Evolutionary conservation across 176 grass and related monocot species (phyloP), one percentile per base, ranked within the genome.

Genomic region (Phoenix dactylifera): DNA sequence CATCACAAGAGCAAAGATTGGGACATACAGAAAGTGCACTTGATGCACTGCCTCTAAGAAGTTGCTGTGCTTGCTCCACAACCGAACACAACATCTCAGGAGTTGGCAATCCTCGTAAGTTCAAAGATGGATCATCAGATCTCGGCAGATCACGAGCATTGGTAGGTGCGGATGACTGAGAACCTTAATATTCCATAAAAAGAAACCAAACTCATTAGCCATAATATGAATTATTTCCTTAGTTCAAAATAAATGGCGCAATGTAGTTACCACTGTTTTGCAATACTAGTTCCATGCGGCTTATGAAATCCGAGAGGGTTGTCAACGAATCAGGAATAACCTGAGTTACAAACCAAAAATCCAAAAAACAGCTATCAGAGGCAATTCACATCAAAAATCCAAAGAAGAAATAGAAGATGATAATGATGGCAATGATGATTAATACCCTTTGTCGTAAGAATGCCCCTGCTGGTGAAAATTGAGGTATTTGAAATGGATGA

Each of bases 271-370:
- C 81, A 70, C 78, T 80, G 53, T 74, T 91, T 76, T 72, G 86
- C 69, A 97, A 63, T 39, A 75, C 76, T 68, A 66, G 66, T 9
- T 88, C 87, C 84, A 97, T 80, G 25, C 61, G 83, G 60, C 82
- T 77, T 25, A 91, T 85, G 65, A 88, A 97, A 71, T 83, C 92
- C 15, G 60, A 70, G 53, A 91, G 77, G 65, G 81, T 88, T 44
- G 23, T 85, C 58, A 97, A 24, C 66, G 92, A 84, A 88, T 97
- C 84, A 54, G 92, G 87, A 85, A 97, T 77, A 56, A 85, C 69
- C 92, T 97, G 64, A 58, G 24, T 64, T 51, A 7, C 62, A 67
- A 73, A 72, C 16, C 51, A 54, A 63, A 61, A 52, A 49, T 15
- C 15, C 28, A 25, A 29, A 65, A 17, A 23, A 18, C 6, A 79